Conservation (phyloP, 345 rosid species). For the Mangifera indica region DNA sequence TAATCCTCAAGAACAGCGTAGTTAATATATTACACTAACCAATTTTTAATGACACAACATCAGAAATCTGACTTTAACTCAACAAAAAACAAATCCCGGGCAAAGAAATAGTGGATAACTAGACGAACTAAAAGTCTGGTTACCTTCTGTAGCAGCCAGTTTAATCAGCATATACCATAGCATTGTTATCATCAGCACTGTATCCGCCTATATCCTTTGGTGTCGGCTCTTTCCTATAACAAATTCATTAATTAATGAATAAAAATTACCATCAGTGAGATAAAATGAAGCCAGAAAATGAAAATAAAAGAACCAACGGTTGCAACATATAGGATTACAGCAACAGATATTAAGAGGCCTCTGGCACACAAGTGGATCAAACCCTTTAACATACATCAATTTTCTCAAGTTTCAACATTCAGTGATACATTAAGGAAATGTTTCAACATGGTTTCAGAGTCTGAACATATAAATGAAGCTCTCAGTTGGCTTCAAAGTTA, state of each 20-base stretch:
- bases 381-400: neutral
- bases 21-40: slow-evolving; percentile 24
- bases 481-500: neutral
- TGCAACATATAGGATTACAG: neutral
- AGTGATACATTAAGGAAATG: neutral
- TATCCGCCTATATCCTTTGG: slow-evolving; percentile 2
- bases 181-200: neutral
- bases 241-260: slow-evolving; percentile 12
- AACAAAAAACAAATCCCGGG: neutral
- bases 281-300: neutral
- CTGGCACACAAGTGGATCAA: neutral
- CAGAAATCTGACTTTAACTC: slow-evolving; percentile 1
- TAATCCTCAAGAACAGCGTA: slow-evolving; percentile 17
- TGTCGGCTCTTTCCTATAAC: slow-evolving; percentile 19
- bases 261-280: neutral
- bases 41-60: slow-evolving; percentile 6
- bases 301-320: neutral
- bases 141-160: slow-evolving; percentile 16
- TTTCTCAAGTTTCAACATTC: neutral
- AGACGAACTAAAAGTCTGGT: slow-evolving; percentile 13
- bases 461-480: neutral
- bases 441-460: neutral
- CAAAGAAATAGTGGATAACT: slow-evolving; percentile 4
- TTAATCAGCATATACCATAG: slow-evolving; percentile 5
- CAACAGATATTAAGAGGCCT: neutral